phyloP scores from a whole-genome alignment of 2,329 filamentous ascomycete genomes.

The Mariannaea sp. region DNA sequence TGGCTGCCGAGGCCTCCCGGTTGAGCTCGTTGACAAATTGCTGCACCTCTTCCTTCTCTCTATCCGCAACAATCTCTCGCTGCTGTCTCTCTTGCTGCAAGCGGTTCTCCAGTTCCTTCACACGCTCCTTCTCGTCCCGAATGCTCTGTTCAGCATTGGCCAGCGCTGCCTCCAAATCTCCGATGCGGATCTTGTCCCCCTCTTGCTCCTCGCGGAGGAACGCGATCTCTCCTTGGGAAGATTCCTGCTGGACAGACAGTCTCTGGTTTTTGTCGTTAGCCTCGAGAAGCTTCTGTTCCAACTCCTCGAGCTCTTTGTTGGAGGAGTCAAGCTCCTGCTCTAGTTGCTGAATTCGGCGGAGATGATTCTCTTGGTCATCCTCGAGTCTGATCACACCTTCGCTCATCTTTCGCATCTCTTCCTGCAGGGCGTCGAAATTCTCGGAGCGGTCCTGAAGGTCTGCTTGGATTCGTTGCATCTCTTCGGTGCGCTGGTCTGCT shows the following conservation, averaged over 20 bases:
- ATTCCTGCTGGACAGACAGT: slow-evolving; percentile 89
- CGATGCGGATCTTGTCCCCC: slow-evolving; percentile 95
- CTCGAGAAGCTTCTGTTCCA: slow-evolving; percentile 84
- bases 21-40: slow-evolving; percentile 93
- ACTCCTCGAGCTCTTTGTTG: slow-evolving; percentile 82
- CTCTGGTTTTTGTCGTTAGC: slow-evolving; percentile 86
- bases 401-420: slow-evolving; percentile 90
- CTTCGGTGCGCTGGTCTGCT: slow-evolving; percentile 71
- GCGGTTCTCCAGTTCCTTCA: slow-evolving; percentile 73
- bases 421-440: slow-evolving; percentile 88
- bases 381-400: slow-evolving; percentile 86
- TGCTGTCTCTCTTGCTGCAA: slow-evolving; percentile 82
- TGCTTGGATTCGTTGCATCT: slow-evolving; percentile 70
- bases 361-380: slow-evolving; percentile 82
- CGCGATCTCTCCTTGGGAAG: slow-evolving; percentile 87
- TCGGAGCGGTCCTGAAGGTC: slow-evolving; percentile 79
- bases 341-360: slow-evolving; percentile 78
- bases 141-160: slow-evolving; percentile 78
- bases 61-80: slow-evolving; percentile 81
- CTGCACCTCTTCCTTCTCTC: slow-evolving; percentile 94
- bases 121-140: slow-evolving; percentile 82
- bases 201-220: slow-evolving; percentile 98
- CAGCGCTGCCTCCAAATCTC: slow-evolving; percentile 84
- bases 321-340: slow-evolving; percentile 82
- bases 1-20: slow-evolving; percentile 76